Conservation (phyloP, 1,284 basidiomycete species). For the Boletus subluridellus region DNA sequence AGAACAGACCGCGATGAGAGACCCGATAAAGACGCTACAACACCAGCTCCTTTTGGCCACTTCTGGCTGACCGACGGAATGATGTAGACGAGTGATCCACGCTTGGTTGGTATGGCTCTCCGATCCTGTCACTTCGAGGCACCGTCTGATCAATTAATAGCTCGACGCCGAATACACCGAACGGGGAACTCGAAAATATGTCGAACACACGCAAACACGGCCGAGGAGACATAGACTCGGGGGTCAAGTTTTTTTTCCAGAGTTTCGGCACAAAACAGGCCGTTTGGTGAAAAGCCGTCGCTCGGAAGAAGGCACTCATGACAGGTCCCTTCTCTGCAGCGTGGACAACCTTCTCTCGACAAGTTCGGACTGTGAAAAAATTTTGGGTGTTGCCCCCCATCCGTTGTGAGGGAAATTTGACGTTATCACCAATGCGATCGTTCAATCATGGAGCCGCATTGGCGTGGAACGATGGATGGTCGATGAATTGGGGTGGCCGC, state of each 20-base stretch:
- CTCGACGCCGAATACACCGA: conserved; percentile 5
- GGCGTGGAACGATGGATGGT: conserved; percentile 10
- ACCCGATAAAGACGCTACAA: conserved; percentile 6
- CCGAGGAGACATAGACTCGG: conserved; percentile 1
- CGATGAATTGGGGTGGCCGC: conserved; percentile 11
- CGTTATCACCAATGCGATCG: conserved; percentile 19
- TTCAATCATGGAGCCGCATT: conserved; percentile 9
- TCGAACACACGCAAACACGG: conserved; percentile 2
- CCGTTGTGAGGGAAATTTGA: conserved; percentile 10
- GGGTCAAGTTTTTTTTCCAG: background rate
- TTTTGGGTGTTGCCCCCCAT: background rate
- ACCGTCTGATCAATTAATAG: conserved; percentile 13
- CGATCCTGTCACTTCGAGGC: background rate
- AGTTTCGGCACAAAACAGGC: background rate
- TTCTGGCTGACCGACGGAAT: background rate
- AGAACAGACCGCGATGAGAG: conserved; percentile 6
- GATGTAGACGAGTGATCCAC: conserved; percentile 11
- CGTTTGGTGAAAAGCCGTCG: conserved; percentile 1
- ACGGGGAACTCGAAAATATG: conserved; percentile 7
- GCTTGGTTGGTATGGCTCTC: conserved; percentile 13
- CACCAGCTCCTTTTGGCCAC: background rate
- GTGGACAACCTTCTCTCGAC: conserved; percentile 15
- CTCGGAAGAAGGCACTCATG: background rate
- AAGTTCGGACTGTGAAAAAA: conserved; percentile 19
- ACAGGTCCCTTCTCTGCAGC: conserved; percentile 3